These are phyloP conservation scores for Polyporus arcularius DNA, from an alignment of 768 basidiomycete species.

Conservation along the genomic window DNA sequence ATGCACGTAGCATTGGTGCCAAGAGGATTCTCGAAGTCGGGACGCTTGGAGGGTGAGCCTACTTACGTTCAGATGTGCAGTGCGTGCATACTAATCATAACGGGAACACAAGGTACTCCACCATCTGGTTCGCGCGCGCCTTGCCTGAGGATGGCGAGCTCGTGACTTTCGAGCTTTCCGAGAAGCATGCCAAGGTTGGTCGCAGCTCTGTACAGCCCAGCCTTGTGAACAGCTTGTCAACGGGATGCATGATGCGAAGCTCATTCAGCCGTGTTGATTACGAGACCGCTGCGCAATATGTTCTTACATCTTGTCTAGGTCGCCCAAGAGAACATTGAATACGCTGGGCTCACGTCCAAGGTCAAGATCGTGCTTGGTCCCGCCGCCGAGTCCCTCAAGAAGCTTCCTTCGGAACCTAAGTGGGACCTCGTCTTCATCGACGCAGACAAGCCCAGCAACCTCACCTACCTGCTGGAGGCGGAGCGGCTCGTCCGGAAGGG, in stretches of 20 bases:
- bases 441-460: constrained; percentile 62
- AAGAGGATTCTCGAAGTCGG: constrained; percentile 66
- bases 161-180: constrained; percentile 45
- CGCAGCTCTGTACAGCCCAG: background rate
- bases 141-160: constrained; percentile 54
- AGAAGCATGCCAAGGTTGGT: constrained; percentile 47
- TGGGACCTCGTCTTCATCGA: constrained; percentile 76
- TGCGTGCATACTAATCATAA: too few relatives aligned
- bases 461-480: constrained; percentile 58
- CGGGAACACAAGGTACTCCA: constrained; percentile 28
- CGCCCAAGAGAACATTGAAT: constrained; percentile 56
- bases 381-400: constrained; percentile 51
- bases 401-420: constrained; percentile 46
- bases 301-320: constrained; percentile 38
- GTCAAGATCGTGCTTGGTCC: constrained; percentile 53
- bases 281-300: too few relatives aligned
- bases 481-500: constrained; percentile 60
- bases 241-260: background rate
- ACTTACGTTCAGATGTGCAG: background rate
- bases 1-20: constrained; percentile 52
- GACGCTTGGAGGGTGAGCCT: constrained; percentile 59
- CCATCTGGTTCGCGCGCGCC: constrained; percentile 36
- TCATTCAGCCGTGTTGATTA: too few relatives aligned
- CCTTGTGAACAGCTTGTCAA: background rate
- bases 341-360: constrained; percentile 52